A percentile compares a stretch with the other conserved stretches of the same genome.
phyloP scores from a whole-genome alignment of 2,329 filamentous ascomycete species.

The Colletotrichum sojae region DNA sequence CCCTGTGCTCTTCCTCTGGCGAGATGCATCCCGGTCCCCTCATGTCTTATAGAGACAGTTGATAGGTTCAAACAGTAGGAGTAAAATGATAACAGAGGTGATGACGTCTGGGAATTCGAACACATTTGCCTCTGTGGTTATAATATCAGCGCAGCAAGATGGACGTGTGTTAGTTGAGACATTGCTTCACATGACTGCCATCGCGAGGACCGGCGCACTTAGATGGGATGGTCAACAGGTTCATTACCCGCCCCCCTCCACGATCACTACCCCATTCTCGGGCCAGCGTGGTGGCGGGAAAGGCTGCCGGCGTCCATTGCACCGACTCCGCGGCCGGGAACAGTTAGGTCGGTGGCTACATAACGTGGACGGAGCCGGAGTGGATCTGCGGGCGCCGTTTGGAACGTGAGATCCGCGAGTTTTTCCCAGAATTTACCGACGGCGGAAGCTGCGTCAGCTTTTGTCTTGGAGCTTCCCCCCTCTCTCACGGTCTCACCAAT shows the following conservation, averaged over 20 bases:
- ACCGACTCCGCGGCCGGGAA: not conserved
- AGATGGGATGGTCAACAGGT: not conserved
- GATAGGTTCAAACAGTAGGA: too few species aligned
- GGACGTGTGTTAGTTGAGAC: not conserved
- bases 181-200: not conserved
- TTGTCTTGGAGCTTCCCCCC: slow-evolving; percentile 7
- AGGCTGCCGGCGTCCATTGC: not conserved
- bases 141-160: not conserved
- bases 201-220: not conserved
- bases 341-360: too few species aligned
- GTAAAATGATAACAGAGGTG: too few species aligned
- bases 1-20: too few species aligned
- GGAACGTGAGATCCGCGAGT: too few species aligned
- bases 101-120: too few species aligned
- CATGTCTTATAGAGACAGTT: too few species aligned
- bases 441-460: slow-evolving; percentile 13
- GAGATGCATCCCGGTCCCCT: too few species aligned
- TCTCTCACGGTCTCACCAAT: not conserved
- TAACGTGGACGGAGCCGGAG: slow-evolving; percentile 16
- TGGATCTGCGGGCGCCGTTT: not conserved
- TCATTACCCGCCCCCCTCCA: not conserved
- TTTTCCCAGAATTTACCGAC: not conserved
- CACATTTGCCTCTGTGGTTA: not conserved
- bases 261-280: not conserved
- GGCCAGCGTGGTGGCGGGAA: not conserved